Conservation (phyloP, 2,329 filamentous ascomycete genomes). For the Talaromyces sp. region DNA sequence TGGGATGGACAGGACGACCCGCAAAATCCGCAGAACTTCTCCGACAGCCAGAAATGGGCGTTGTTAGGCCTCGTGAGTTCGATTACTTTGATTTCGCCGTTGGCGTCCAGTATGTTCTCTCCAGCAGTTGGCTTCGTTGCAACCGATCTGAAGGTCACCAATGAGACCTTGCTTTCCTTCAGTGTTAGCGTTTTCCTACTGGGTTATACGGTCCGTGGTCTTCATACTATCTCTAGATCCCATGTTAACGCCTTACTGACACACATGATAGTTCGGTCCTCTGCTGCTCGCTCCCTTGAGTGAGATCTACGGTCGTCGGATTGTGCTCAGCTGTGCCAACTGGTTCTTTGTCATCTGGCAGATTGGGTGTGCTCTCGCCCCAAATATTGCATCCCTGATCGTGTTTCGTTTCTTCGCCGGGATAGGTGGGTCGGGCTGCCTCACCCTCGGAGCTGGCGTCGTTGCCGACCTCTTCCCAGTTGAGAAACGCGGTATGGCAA, state of each 20-base stretch:
- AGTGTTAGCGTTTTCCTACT: slow-evolving; percentile 57
- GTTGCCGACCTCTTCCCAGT: slow-evolving; percentile 23
- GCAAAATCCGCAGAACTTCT: slow-evolving; percentile 36
- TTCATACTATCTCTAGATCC: too few species aligned
- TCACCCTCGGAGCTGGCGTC: slow-evolving; percentile 41
- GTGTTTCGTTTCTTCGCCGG: slow-evolving; percentile 61
- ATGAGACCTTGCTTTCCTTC: slow-evolving; percentile 54
- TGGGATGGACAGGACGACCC: slow-evolving; percentile 25
- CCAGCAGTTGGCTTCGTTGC: slow-evolving; percentile 62
- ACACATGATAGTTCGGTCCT: slow-evolving; percentile 42
- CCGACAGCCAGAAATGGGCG: slow-evolving; percentile 29
- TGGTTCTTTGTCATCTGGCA: slow-evolving; percentile 59
- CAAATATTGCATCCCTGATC: slow-evolving; percentile 51
- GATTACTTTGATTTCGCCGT: slow-evolving; percentile 33
- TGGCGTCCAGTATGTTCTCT: slow-evolving; percentile 60
- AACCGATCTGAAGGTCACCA: slow-evolving; percentile 52
- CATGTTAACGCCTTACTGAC: too few species aligned
- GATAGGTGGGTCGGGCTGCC: slow-evolving; percentile 56
- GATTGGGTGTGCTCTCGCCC: slow-evolving; percentile 60
- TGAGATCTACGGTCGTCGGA: slow-evolving; percentile 60
- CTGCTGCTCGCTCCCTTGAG: slow-evolving; percentile 55
- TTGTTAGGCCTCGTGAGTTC: slow-evolving; percentile 29
- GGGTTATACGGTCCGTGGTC: slow-evolving; percentile 39
- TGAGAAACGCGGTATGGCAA: slow-evolving; percentile 23
- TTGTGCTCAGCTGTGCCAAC: slow-evolving; percentile 54